Conservation (phyloP, 306 rosid genomes). For the Lablab purpureus region DNA sequence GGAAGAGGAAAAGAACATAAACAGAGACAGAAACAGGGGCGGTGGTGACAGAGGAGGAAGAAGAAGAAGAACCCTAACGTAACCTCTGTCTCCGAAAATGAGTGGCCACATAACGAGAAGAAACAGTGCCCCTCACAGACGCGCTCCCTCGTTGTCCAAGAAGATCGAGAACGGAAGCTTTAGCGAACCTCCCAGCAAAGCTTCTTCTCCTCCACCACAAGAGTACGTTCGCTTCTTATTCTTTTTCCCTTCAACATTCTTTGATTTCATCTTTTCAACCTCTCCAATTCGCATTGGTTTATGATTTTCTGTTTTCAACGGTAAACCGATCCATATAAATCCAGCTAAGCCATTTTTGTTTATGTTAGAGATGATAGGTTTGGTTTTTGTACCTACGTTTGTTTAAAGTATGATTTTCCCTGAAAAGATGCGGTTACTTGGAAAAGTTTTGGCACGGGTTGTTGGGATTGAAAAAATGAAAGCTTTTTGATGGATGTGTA, state of each 20-base stretch:
- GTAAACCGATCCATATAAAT: conserved; percentile 5
- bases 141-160: conserved; percentile 63
- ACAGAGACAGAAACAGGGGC: conserved; percentile 12
- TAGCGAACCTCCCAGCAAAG: conserved; percentile 60
- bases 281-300: background rate
- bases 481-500: conserved; percentile 20
- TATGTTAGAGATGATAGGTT: background rate
- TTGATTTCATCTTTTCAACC: background rate
- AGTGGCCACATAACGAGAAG: conserved; percentile 68
- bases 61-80: conserved; percentile 34
- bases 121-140: conserved; percentile 56
- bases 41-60: conserved; percentile 24
- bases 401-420: background rate
- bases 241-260: background rate
- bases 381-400: background rate
- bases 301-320: background rate
- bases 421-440: background rate
- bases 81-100: conserved; percentile 53
- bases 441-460: background rate
- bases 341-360: background rate
- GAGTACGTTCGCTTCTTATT: conserved; percentile 53
- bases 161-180: conserved; percentile 61
- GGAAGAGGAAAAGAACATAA: conserved; percentile 1
- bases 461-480: background rate
- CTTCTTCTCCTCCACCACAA: conserved; percentile 72